Conservation (phyloP, 2,329 filamentous ascomycete genomes). For the Fusarium tricinctum region DNA sequence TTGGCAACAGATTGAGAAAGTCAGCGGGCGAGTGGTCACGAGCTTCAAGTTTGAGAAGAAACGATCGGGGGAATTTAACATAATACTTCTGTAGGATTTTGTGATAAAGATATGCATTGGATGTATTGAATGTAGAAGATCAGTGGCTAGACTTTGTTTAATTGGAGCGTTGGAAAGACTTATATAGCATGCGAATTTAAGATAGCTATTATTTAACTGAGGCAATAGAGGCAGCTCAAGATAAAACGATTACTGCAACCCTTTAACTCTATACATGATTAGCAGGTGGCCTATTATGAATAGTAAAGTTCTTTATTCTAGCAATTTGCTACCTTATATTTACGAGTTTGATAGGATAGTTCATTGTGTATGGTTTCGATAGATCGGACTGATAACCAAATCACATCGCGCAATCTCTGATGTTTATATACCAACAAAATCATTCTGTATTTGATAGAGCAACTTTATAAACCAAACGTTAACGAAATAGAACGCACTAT, state of each 20-base stretch:
- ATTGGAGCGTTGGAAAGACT: slow-evolving; percentile 4
- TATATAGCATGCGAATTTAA: not conserved
- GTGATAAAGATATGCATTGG: slow-evolving; percentile 7
- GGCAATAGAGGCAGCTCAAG: too few relatives aligned
- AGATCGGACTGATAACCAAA: too few relatives aligned
- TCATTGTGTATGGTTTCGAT: too few relatives aligned
- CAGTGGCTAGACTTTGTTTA: slow-evolving; percentile 7
- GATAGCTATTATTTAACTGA: not conserved
- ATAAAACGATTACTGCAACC: too few relatives aligned
- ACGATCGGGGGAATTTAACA: slow-evolving; percentile 43
- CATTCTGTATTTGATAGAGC: not conserved
- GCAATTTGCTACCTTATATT: too few relatives aligned
- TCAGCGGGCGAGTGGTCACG: slow-evolving; percentile 63
- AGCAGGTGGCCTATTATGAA: too few relatives aligned
- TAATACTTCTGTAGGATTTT: slow-evolving; percentile 3
- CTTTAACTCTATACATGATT: too few relatives aligned
- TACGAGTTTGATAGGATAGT: too few relatives aligned
- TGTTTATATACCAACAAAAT: not conserved
- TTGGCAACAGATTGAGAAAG: slow-evolving; percentile 64
- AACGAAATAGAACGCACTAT: not conserved
- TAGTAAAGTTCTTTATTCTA: too few relatives aligned
- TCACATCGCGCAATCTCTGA: not conserved
- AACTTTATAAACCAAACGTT: not conserved
- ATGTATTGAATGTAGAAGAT: slow-evolving; percentile 15
- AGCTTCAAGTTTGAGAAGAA: slow-evolving; percentile 58